Base-by-base conservation (phyloP, 1,284 basidiomycete genomes). In the Boletellus deceptivus region DNA sequence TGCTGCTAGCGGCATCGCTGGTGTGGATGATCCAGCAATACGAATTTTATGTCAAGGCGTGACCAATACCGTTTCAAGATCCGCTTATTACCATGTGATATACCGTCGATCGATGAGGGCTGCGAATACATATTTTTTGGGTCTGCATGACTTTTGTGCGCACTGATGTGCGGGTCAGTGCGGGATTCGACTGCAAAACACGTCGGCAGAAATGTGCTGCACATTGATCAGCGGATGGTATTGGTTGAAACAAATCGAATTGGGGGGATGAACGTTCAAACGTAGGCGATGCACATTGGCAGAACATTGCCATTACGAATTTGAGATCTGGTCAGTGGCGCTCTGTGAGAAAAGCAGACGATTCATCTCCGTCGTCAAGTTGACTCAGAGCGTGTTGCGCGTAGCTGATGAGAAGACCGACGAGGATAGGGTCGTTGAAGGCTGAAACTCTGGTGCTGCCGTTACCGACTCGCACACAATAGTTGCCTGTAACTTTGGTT, bases 21-120 rank as follows among this genome's bases (percentile, higher is more conserved):
- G 67, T 85, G 47, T 93, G 91, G 91, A 93, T 93, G 91, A 70
- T 89, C 58, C 72, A 69, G 17, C 88, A 92, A 62, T 90, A 89
- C 61, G 75, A 81, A 43, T 85, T 78, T 66, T 89, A 89, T 61
- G 77, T 87, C 62, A 70, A 70, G 52, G 39, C 60, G 27, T 79
- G 59, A 68, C 46, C 35, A 13, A 17, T 22, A 35, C 29, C 25
- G 38, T 46, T 42, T 50, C 36, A 42, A 18, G 24, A n/a, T 14
- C 31, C 9, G 35, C 31, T 18, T 24, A 4, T 42, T 14, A 47
- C 25, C 27, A 50, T 50, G 31, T 40, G 17, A 39, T 46, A 27
- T 56, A 48, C 43, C 11, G 17, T 34, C n/a, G 18, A 18, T 24
- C 13, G 44, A 41, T 25, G 31, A 43, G 20, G 24, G 36, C 36